phyloP scores from a whole-genome alignment of 2,329 filamentous ascomycete genomes.

The Fusarium annulatum region DNA sequence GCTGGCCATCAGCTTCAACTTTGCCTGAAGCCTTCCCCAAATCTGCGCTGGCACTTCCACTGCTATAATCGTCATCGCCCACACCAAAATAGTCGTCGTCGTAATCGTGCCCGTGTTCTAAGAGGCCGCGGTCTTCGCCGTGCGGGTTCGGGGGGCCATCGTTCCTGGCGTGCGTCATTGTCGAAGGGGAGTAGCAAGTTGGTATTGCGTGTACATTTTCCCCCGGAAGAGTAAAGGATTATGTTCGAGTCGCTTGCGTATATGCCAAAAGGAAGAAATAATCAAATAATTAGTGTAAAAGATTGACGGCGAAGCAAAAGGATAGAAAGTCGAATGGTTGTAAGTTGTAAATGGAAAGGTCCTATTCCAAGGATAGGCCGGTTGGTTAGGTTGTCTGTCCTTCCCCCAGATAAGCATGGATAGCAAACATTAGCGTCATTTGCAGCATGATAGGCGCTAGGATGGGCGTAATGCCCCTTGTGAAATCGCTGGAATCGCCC shows the following conservation, averaged over 20 bases:
- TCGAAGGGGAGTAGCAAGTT: constrained; percentile 38
- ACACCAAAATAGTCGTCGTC: constrained; percentile 45
- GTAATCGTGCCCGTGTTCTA: constrained; percentile 39
- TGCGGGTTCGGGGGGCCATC: constrained; percentile 46
- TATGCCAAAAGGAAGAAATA: not conserved
- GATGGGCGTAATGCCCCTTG: constrained; percentile 40
- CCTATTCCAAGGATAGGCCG: not conserved
- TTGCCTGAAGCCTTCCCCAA: constrained; percentile 34
- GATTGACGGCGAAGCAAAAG: constrained; percentile 29
- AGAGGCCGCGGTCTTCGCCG: constrained; percentile 50
- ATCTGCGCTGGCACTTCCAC: constrained; percentile 26
- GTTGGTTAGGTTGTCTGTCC: constrained; percentile 31
- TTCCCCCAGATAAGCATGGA: constrained; percentile 41
- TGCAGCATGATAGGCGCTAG: constrained; percentile 35
- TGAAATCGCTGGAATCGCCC: constrained; percentile 34
- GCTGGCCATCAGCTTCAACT: constrained; percentile 31
- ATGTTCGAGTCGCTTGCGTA: constrained; percentile 7
- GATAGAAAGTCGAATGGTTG: constrained; percentile 18
- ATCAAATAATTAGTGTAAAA: not conserved
- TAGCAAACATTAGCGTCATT: constrained; percentile 27
- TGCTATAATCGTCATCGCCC: constrained; percentile 32
- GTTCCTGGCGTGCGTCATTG: constrained; percentile 50
- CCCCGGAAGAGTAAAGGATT: constrained; percentile 1
- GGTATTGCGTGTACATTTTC: constrained; percentile 45
- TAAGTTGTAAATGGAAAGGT: constrained; percentile 15